Percentiles rank a stretch among this genome's conserved stretches.
These are phyloP conservation scores for Botrytis squamosa DNA, from an alignment of 2,329 filamentous ascomycete species.

Conservation along the genomic window DNA sequence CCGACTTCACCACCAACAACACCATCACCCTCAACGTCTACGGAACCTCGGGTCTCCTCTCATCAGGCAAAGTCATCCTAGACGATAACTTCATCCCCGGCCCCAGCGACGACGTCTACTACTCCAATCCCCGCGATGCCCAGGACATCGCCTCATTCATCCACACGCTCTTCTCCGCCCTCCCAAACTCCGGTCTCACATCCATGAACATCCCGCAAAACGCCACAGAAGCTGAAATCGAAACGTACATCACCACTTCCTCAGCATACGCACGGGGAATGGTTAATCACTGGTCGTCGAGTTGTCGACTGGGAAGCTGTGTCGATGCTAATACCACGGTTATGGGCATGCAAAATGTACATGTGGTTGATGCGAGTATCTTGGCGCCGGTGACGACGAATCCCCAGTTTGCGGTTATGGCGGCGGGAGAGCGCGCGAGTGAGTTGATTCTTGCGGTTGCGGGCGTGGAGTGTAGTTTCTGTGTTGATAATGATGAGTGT, in stretches of 20 bases:
- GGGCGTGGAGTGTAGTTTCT: not conserved
- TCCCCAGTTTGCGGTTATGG: conserved; percentile 55
- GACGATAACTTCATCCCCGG: conserved; percentile 46
- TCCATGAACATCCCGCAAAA: conserved; percentile 50
- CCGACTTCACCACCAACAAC: conserved; percentile 43
- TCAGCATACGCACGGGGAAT: conserved; percentile 49
- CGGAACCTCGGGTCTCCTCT: conserved; percentile 54
- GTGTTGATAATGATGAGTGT: not conserved
- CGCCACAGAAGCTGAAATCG: conserved; percentile 49
- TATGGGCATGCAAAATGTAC: conserved; percentile 49
- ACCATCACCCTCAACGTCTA: conserved; percentile 58
- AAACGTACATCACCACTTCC: conserved; percentile 49
- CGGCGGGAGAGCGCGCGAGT: conserved; percentile 51
- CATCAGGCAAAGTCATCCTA: conserved; percentile 48
- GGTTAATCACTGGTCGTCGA: conserved; percentile 55
- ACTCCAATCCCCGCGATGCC: conserved; percentile 48
- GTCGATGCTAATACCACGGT: conserved; percentile 50
- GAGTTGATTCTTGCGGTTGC: conserved; percentile 45
- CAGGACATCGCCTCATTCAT: conserved; percentile 51
- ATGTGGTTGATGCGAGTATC: conserved; percentile 53
- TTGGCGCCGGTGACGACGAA: conserved; percentile 52
- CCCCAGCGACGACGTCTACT: conserved; percentile 46
- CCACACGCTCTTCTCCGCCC: conserved; percentile 47
- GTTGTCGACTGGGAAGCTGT: conserved; percentile 50
- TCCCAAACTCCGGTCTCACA: conserved; percentile 45